Base-by-base conservation (phyloP, 305 asterid genomes). In the Fraxinus nigra region DNA sequence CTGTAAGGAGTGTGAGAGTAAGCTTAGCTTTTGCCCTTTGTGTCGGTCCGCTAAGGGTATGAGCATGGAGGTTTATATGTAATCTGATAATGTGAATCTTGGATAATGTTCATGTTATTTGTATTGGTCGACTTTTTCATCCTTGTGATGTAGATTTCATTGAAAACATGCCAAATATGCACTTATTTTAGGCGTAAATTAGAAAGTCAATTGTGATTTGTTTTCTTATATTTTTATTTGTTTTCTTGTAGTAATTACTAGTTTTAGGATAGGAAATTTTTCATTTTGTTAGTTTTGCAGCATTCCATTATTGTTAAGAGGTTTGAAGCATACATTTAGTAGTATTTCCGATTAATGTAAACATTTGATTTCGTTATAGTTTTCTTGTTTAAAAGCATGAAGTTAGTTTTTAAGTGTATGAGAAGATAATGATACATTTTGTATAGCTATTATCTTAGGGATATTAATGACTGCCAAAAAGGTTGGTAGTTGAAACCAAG, bases 11-110 rank as follows among this genome's bases (percentile, higher is more conserved):
- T 96, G 99, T 83, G 99, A 96, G 78, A 89, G 90, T 80, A 92
- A 89, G 91, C 80, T 86, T 85, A 90, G 94, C 83, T 37, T 79
- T 43, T 96, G 99, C 70, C 99, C 99, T 46, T 56, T 96, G 91
- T 96, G 99, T 77, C 95, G 90, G 80, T 86, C 93, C 80, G 81
- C 93, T 7, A 94, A 96, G 92, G 88, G 89, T 79, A 87, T 87
- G 70, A 97, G 98, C 76, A 90, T 96, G 93, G 97, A 96, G 90
- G 97, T 96, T 82, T 93, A 90, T 83, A 90, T 91, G 89, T 93
- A 80, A 87, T 79, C 40, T 75, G 80, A 84, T 75, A 18, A 35
- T 70, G 35, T 83, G 86, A 78, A 83, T 75, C 83, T 78, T 65
- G 79, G 18, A n/a, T 63, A 35, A 70, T 80, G 72, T 79, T 70